Evolutionary conservation across 495 filamentous ascomycete species (phyloP).

Genomic region (Neurospora sp.): DNA sequence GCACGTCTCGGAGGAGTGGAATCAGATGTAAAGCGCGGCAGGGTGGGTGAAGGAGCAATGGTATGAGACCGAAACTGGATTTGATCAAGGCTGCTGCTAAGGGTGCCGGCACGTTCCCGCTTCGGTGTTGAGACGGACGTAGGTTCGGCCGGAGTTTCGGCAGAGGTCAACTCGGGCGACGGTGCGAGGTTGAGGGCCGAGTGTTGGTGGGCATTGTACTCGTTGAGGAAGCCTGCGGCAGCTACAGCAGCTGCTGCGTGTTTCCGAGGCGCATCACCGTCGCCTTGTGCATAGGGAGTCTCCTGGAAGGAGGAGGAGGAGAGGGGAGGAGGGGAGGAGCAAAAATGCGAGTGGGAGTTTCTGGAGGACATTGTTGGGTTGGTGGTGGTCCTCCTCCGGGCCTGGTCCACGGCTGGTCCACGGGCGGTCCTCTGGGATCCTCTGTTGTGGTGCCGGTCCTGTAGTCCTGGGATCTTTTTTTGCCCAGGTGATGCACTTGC

Average conservation of each 20-base stretch:
- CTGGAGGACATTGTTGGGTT: not conserved
- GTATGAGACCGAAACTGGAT: conserved; percentile 24
- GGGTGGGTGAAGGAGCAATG: conserved; percentile 25
- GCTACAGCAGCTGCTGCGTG: conserved; percentile 5
- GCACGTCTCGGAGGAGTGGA: not conserved
- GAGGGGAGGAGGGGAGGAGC: not conserved
- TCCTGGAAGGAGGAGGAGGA: not conserved
- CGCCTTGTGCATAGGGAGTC: not conserved
- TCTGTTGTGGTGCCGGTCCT: not conserved
- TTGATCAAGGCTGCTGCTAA: conserved; percentile 2
- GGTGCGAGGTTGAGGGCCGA: conserved; percentile 8
- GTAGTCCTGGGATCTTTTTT: not conserved
- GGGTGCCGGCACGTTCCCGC: not conserved
- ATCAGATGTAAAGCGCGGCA: not conserved
- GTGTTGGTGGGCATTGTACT: conserved; percentile 1
- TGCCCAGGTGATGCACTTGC: not conserved
- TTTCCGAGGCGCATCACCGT: not conserved
- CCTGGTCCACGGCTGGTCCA: not conserved
- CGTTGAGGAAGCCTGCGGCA: conserved; percentile 1
- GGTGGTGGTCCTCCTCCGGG: not conserved
- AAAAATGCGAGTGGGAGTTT: not conserved
- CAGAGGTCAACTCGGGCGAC: not conserved
- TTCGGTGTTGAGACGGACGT: conserved; percentile 1
- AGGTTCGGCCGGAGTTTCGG: conserved; percentile 4
- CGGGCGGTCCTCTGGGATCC: not conserved